Percentiles rank a stretch among this genome's conserved stretches.
Evolutionary conservation across 164 flowering plant species (phyloP).

Genomic region (Aristolochia californica): DNA sequence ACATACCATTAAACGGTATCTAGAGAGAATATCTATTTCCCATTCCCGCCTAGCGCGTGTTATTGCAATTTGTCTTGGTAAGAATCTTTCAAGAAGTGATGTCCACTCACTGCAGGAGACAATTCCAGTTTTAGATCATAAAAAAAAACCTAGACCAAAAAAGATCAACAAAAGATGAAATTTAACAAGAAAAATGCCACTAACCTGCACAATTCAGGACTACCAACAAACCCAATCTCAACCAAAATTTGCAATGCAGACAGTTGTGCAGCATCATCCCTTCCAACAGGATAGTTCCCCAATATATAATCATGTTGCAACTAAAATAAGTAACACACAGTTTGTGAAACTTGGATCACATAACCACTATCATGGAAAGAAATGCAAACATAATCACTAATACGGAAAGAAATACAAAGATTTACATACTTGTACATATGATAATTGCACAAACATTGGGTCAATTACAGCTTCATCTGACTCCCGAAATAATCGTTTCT

Average conservation of each 20-base stretch:
- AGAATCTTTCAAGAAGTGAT: constrained; percentile 78
- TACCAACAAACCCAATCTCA: constrained; percentile 71
- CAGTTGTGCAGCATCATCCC: constrained; percentile 95
- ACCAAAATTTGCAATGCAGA: constrained; percentile 93
- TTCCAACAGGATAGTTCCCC: constrained; percentile 99
- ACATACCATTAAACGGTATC: constrained; percentile 68
- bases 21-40: constrained; percentile 88
- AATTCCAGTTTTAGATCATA: neutral
- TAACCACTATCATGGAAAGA: neutral
- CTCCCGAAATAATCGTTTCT: constrained; percentile 90
- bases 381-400: constrained; percentile 1
- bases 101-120: constrained; percentile 73
- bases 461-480: constrained; percentile 90
- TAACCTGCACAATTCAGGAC: constrained; percentile 83
- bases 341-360: neutral
- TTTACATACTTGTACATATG: constrained; percentile 77
- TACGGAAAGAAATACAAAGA: neutral
- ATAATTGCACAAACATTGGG: constrained; percentile 91
- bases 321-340: constrained; percentile 31
- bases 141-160: neutral
- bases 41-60: constrained; percentile 90
- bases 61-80: constrained; percentile 93
- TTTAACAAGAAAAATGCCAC: constrained; percentile 16
- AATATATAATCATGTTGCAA: constrained; percentile 94
- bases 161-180: neutral